phyloP scores from a whole-genome alignment of 495 filamentous ascomycete genomes.

The Aspergillus cavernicola region DNA sequence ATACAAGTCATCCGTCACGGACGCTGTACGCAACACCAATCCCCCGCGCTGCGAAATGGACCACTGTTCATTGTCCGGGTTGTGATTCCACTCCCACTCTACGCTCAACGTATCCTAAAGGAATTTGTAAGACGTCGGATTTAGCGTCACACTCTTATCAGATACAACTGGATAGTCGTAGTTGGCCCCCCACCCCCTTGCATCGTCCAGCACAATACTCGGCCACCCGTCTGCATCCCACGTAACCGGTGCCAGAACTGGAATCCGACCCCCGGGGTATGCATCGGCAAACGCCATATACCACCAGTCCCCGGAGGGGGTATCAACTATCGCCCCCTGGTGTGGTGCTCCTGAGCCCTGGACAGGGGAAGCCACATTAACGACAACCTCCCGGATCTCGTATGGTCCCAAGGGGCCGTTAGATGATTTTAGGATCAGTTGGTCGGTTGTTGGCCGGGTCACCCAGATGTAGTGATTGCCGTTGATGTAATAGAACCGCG shows the following conservation, averaged over 20 bases:
- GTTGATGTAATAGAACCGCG: conserved; percentile 53
- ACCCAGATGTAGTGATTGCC: conserved; percentile 53
- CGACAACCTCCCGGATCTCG: conserved; percentile 29
- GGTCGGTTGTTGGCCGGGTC: conserved; percentile 39
- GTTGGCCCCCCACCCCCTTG: neutral
- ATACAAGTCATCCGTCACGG: conserved; percentile 50
- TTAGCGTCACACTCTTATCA: too few species aligned
- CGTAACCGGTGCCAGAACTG: conserved; percentile 51
- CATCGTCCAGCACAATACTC: conserved; percentile 21
- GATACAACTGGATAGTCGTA: neutral
- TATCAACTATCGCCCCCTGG: conserved; percentile 56
- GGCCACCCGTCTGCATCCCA: conserved; percentile 52
- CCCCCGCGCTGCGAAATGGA: conserved; percentile 18
- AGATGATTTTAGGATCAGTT: conserved; percentile 45
- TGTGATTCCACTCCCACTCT: conserved; percentile 62
- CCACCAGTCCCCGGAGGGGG: conserved; percentile 51
- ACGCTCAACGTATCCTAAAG: conserved; percentile 28
- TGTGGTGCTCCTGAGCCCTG: conserved; percentile 42
- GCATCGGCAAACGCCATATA: conserved; percentile 55
- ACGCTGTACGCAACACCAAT: conserved; percentile 45
- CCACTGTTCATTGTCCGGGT: conserved; percentile 43
- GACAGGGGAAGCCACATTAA: conserved; percentile 37
- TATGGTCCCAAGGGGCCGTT: conserved; percentile 46
- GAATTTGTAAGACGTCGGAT: neutral
- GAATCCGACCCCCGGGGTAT: conserved; percentile 54